A percentile compares a stretch with the other conserved stretches of the same genome.
phyloP scores from a whole-genome alignment of 208 protist species.

The Trypanosoma melophagium region DNA sequence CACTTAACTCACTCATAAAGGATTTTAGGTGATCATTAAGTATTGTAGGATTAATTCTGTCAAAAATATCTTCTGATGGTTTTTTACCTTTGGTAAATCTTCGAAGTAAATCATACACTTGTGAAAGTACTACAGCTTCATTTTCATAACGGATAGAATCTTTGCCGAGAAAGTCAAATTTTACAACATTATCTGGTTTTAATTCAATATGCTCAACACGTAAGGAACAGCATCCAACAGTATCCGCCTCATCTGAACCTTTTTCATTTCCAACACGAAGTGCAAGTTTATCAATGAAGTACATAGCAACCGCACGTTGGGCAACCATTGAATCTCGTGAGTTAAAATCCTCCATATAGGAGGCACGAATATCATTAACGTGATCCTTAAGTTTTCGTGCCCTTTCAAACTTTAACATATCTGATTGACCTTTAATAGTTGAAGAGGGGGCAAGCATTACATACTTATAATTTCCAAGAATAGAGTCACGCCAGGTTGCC shows the following conservation, averaged over 20 bases:
- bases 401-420: conserved; percentile 98
- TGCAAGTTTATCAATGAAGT: conserved; percentile 98
- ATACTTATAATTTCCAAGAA: conserved; percentile 95
- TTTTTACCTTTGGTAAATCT: conserved; percentile 87
- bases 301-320: conserved; percentile 97
- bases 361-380: conserved; percentile 93
- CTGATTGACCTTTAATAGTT: conserved; percentile 95
- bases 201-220: conserved; percentile 96
- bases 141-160: conserved; percentile 97
- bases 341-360: conserved; percentile 92
- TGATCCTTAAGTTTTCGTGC: conserved; percentile 94
- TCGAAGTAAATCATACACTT: conserved; percentile 92
- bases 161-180: conserved; percentile 99
- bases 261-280: conserved; percentile 99
- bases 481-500: conserved; percentile 96
- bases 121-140: conserved; percentile 85
- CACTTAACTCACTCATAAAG: conserved; percentile 96
- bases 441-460: conserved; percentile 95
- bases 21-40: conserved; percentile 97
- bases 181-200: conserved; percentile 61
- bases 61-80: conserved; percentile 92
- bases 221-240: conserved; percentile 98
- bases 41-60: conserved; percentile 83
- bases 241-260: conserved; percentile 96
- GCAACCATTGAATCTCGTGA: conserved; percentile 46